Evolutionary conservation across 768 basidiomycete species (phyloP).

Genomic region (Boletus sp.): DNA sequence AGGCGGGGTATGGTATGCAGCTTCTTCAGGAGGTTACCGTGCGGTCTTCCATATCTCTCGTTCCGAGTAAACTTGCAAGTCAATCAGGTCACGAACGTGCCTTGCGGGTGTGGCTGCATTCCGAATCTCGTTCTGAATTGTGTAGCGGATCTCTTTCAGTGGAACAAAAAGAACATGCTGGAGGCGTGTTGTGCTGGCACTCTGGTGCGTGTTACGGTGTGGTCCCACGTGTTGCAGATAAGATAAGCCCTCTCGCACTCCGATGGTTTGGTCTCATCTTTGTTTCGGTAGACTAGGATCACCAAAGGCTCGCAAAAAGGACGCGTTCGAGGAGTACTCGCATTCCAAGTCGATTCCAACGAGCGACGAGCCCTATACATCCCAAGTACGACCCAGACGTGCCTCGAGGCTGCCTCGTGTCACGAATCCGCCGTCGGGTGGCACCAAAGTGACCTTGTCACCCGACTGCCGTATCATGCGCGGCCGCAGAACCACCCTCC

Average conservation of each 20-base stretch:
- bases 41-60: slow-evolving; percentile 9
- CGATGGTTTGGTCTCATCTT: background rate
- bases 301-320: background rate
- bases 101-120: background rate
- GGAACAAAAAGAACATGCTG: slow-evolving; percentile 4
- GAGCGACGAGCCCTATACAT: background rate
- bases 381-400: no score
- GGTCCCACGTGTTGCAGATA: background rate
- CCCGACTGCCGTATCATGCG: background rate
- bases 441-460: background rate
- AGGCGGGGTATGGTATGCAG: slow-evolving; percentile 17
- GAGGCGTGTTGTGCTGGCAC: background rate
- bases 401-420: slow-evolving; percentile 18
- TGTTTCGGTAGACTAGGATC: background rate
- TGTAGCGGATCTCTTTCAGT: background rate
- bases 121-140: background rate
- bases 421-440: background rate
- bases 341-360: background rate
- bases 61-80: background rate
- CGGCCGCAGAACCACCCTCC: no score
- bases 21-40: slow-evolving; percentile 17
- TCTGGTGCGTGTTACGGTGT: background rate
- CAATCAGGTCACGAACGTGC: background rate
- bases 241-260: slow-evolving; percentile 2
- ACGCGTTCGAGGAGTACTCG: background rate